phyloP scores from a whole-genome alignment of 2,329 filamentous ascomycete species.

The Colletotrichum kahawae region DNA sequence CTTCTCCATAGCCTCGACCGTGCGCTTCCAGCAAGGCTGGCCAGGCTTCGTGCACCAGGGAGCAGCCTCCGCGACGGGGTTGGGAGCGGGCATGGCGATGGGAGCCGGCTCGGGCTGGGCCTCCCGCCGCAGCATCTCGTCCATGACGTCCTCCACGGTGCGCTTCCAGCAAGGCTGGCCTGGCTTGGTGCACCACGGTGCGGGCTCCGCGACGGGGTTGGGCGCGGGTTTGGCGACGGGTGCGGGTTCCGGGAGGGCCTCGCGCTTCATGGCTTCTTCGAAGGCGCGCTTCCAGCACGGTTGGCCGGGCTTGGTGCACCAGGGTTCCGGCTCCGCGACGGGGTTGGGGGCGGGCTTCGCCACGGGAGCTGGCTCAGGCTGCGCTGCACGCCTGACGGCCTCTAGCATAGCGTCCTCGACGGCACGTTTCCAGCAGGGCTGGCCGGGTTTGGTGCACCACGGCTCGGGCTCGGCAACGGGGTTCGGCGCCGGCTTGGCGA shows the following conservation, averaged over 20 bases:
- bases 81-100: neutral
- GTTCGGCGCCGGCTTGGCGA: neutral
- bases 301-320: conserved; percentile 27
- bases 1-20: conserved; percentile 13
- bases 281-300: conserved; percentile 2
- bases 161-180: conserved; percentile 11
- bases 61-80: neutral
- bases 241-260: neutral
- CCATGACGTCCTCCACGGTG: conserved; percentile 21
- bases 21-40: conserved; percentile 18
- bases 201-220: conserved; percentile 17
- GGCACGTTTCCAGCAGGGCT: conserved; percentile 9
- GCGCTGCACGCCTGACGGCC: neutral
- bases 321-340: conserved; percentile 13
- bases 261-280: neutral
- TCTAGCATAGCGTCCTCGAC: conserved; percentile 21
- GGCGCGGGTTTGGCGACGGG: neutral
- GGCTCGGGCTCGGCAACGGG: conserved; percentile 23
- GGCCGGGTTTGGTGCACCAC: conserved; percentile 28
- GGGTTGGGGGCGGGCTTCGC: neutral
- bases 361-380: conserved; percentile 18
- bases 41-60: conserved; percentile 28
- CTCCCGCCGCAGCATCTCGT: neutral
- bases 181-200: conserved; percentile 29
- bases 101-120: conserved; percentile 27